Percentiles rank a stretch among this genome's conserved stretches.
Conservation (phyloP, 768 basidiomycete genomes). For the Arthromyces matolae region DNA sequence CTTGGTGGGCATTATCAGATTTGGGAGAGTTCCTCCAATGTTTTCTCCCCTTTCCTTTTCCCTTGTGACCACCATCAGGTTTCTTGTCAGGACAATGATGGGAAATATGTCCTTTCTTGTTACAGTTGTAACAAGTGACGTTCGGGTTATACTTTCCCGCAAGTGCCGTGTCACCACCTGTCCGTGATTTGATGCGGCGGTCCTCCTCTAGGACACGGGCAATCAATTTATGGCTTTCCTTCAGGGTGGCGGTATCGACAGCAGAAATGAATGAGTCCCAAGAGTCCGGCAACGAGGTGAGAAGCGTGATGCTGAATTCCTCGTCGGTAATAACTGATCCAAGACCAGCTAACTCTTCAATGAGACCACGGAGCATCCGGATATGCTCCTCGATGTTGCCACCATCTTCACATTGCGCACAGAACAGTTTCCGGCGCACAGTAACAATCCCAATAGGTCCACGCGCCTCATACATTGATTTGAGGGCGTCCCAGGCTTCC, state of each 20-base stretch:
- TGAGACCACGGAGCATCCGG: constrained; percentile 19
- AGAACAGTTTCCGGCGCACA: constrained; percentile 24
- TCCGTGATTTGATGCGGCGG: constrained; percentile 5
- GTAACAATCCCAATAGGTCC: constrained; percentile 26
- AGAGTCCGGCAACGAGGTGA: constrained; percentile 30
- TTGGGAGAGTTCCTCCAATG: constrained; percentile 1
- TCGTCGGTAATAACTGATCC: constrained; percentile 21
- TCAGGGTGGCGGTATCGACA: constrained; percentile 17
- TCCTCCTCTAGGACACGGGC: constrained; percentile 25
- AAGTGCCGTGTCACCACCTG: constrained; percentile 14
- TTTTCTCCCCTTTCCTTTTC: neutral
- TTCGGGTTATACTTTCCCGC: constrained; percentile 14
- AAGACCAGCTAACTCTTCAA: constrained; percentile 20
- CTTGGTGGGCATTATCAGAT: constrained; percentile 9
- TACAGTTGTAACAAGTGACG: constrained; percentile 11
- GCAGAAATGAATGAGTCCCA: constrained; percentile 30
- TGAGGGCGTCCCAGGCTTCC: constrained; percentile 27
- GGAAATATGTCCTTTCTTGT: constrained; percentile 9
- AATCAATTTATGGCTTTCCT: constrained; percentile 19
- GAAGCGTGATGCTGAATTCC: constrained; percentile 28
- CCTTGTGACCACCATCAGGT: neutral
- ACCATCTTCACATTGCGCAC: constrained; percentile 24
- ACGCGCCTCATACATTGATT: constrained; percentile 24
- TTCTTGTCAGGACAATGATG: constrained; percentile 4
- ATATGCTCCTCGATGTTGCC: constrained; percentile 30